Evolutionary conservation across 805 yeast species (phyloP).

Genomic region (Saturnispora dispora): DNA sequence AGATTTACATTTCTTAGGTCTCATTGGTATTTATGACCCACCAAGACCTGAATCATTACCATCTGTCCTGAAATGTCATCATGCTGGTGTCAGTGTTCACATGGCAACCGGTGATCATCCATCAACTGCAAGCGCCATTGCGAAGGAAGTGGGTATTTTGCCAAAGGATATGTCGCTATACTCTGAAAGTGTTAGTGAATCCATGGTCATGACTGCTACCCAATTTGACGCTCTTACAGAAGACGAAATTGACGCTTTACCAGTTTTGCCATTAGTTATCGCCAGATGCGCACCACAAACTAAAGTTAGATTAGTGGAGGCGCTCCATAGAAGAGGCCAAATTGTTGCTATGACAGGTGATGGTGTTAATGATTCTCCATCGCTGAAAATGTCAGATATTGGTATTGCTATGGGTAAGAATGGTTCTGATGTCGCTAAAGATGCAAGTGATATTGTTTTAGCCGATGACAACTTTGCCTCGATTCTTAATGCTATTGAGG

Average conservation of each 20-base stretch:
- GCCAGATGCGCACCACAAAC: constrained; percentile 82
- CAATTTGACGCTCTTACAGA: constrained; percentile 60
- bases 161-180: constrained; percentile 53
- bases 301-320: constrained; percentile 74
- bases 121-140: constrained; percentile 70
- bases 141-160: constrained; percentile 70
- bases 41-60: constrained; percentile 62
- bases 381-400: constrained; percentile 66
- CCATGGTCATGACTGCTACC: constrained; percentile 69
- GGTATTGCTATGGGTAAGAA: constrained; percentile 81
- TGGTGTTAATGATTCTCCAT: constrained; percentile 77
- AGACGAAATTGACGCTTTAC: constrained; percentile 50
- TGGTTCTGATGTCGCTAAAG: constrained; percentile 81
- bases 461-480: constrained; percentile 72
- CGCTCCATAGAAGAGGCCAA: constrained; percentile 52
- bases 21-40: constrained; percentile 75
- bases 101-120: constrained; percentile 82
- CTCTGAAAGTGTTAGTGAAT: constrained; percentile 43
- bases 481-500: constrained; percentile 68
- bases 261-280: constrained; percentile 65
- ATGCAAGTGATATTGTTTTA: constrained; percentile 68
- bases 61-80: constrained; percentile 57
- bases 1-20: constrained; percentile 49
- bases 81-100: constrained; percentile 69
- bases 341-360: constrained; percentile 80